Evolutionary conservation across 140 eudicot species (phyloP).

Genomic region (Anethum foeniculum): DNA sequence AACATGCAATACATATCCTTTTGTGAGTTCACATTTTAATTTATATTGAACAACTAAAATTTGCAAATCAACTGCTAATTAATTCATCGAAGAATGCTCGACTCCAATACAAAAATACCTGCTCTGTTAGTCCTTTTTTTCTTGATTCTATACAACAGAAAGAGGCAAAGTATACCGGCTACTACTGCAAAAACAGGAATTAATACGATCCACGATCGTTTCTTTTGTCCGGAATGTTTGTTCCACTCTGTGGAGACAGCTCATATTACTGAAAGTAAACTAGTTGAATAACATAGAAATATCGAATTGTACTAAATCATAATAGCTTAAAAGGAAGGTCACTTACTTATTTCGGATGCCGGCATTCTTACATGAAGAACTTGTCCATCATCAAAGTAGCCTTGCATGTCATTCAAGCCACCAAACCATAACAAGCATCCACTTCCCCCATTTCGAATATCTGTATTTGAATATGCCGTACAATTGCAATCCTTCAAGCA

Average conservation of each 20-base stretch:
- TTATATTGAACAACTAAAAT: too few species aligned
- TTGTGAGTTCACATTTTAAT: too few species aligned
- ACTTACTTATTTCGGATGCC: conserved; percentile 23
- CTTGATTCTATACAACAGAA: not conserved
- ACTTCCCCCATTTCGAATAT: too few species aligned
- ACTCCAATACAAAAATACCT: not conserved
- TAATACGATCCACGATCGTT: not conserved
- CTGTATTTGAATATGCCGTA: too few species aligned
- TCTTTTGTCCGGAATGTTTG: conserved; percentile 1
- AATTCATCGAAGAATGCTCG: not conserved
- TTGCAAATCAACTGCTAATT: too few species aligned
- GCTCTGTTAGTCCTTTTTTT: not conserved
- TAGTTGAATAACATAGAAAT: not conserved
- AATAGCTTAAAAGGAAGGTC: not conserved
- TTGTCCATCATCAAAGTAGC: conserved; percentile 21
- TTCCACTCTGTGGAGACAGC: too few species aligned
- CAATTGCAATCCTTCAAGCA: too few species aligned
- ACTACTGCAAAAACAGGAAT: conserved; percentile 11
- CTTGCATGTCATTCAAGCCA: too few species aligned
- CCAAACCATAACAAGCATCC: not conserved
- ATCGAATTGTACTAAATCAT: not conserved
- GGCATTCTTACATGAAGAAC: conserved; percentile 32
- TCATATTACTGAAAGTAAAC: not conserved
- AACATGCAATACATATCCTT: too few species aligned
- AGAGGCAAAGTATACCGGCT: conserved; percentile 7